Base-by-base conservation (phyloP, 169 alveolate genomes). In the Eimeria sp. region DNA sequence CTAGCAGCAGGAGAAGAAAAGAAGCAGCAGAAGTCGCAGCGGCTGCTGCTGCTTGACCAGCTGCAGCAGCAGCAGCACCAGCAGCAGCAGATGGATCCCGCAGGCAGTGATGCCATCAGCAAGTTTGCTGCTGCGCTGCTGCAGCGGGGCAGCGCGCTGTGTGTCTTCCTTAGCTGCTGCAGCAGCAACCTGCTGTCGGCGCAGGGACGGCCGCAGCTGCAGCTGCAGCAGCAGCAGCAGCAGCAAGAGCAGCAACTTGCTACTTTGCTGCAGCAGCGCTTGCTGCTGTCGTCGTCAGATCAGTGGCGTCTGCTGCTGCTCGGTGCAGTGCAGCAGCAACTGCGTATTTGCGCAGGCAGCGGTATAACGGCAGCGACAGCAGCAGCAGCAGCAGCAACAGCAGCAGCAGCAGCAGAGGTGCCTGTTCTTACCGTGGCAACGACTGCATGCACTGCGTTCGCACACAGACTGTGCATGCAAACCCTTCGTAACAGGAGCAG, bases 1-100 rank as follows among this genome's bases (percentile, higher is more conserved):
- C 5, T 84, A 47, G 58, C 92, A 34, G 92, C 92, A 54, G 70
- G 92, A 18, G 80, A 84, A 18, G 92, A 84, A 61, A 84, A 40
- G 61, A n/a, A 61, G 40, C 92, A 84, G 40, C 92, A 84, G n/a
- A 61, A 43, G 58, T 16, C 76, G 75, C 92, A 61, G 92, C 47
- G 78, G 78, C 92, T 84, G 92, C 92, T 84, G 92, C 92, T 84
- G 92, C 92, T 84, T 57, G 92, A 84, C 61, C 92, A 84, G 80
- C 92, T 84, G 75, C 92, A 58, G 78, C 92, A 83, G 92, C 92
- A 58, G 61, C 72, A 84, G 78, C 80, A 34, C 34, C 73, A 82
- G 90, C 65, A 54, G 73, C 73, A 61, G 80, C 92, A 84, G 80
- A 43, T 9, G 61, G 27, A 54, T 43, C 14, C 34, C 6, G 13